Base-by-base conservation (phyloP, 2,329 filamentous ascomycete species). In the Trichophyton mentagrophytes region DNA sequence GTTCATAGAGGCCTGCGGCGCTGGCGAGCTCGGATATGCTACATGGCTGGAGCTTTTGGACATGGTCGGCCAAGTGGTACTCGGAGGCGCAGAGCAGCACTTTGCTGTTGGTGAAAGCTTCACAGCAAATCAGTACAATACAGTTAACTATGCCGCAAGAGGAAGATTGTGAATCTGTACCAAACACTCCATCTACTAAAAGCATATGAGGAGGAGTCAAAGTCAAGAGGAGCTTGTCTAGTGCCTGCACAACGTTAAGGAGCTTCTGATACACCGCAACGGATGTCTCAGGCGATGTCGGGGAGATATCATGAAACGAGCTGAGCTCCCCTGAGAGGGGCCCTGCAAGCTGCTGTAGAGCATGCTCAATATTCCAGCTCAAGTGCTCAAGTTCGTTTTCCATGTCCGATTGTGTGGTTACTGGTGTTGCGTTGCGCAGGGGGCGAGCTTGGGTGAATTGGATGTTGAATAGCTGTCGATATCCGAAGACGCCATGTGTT, bases 31-130 rank as follows among this genome's bases (percentile, higher is more conserved):
- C 33, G 11, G 17, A 38, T 17, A 57, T 38, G 30, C 30, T 42
- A n/a, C 53, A 56, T 30, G 53, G 53, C 53, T 56, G 53, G n/a
- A 56, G 53, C 2, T 11, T 56, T 36, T 56, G 27, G 53, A 56
- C 53, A 38, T 56, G 53, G 13, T 56, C 53, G 11, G 53, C 25
- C 27, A 56, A 15, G 5, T n/a, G 20, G 22, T 56, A 30, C 17
- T 56, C 53, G 4, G 25, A 33, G n/a, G 53, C 53, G 11, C 53
- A 56, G 8, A 25, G 27, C 27, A 56, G 9, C 20, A 56, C 53
- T 33, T 56, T 56, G 53, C 53, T 56, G 36, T 56, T 56, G 27
- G 36, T 56, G 11, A 36, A 56, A 33, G 27, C 53, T 56, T 8
- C 53, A 56, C 17, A 13, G 25, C 3, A 9, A 38, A 9, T 56